phyloP scores from a whole-genome alignment of 805 yeast species.

The Candida insectorum region DNA sequence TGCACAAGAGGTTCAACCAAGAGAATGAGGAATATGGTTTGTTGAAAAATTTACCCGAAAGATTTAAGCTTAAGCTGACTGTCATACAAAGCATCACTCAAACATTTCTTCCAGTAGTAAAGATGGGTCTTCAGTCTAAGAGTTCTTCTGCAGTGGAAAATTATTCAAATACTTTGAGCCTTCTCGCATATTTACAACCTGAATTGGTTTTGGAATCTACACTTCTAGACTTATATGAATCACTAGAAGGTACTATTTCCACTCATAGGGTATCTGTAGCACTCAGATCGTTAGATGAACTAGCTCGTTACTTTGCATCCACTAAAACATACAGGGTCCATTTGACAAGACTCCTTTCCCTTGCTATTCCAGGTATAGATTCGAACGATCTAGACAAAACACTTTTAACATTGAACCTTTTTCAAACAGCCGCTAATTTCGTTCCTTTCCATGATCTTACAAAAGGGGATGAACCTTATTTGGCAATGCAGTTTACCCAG shows the following conservation, averaged over 20 bases:
- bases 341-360: conserved; percentile 65
- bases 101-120: conserved; percentile 53
- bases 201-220: conserved; percentile 48
- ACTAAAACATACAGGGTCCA: conserved; percentile 72
- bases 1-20: conserved; percentile 53
- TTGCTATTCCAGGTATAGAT: conserved; percentile 79
- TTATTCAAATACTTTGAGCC: conserved; percentile 56
- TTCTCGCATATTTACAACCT: conserved; percentile 64
- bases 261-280: conserved; percentile 80
- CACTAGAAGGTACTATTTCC: conserved; percentile 64
- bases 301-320: conserved; percentile 63
- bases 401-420: conserved; percentile 59
- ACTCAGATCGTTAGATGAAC: conserved; percentile 59
- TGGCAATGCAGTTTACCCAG: conserved; percentile 55
- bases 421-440: conserved; percentile 67
- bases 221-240: conserved; percentile 72
- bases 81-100: conserved; percentile 45
- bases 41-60: conserved; percentile 21
- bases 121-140: conserved; percentile 79
- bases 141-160: conserved; percentile 50
- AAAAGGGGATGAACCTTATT: conserved; percentile 31
- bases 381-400: conserved; percentile 81
- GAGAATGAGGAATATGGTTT: conserved; percentile 41
- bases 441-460: conserved; percentile 68
- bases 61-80: conserved; percentile 28